These are phyloP conservation scores for Trypanosoma melophagium DNA, from an alignment of 208 protist species.

Conservation along the genomic window DNA sequence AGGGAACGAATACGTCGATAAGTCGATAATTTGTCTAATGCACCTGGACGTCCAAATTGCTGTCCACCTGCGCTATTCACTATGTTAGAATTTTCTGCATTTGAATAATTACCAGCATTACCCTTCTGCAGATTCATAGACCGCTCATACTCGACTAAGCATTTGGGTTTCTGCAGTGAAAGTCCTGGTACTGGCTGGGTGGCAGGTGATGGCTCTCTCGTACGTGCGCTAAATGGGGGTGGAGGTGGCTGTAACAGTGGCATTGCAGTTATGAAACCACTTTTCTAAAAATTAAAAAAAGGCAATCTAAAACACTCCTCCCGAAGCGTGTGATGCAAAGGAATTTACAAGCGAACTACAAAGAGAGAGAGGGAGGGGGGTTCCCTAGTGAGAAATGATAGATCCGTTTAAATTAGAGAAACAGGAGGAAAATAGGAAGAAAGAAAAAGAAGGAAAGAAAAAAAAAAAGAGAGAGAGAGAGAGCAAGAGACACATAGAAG, in stretches of 20 bases:
- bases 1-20: constrained; percentile 21
- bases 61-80: neutral
- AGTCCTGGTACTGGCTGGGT: neutral
- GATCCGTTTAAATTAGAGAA: neutral
- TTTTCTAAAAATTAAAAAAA: constrained; percentile 1
- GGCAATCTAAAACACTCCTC: neutral
- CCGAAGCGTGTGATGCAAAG: too few species aligned
- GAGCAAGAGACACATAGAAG: constrained; percentile 6
- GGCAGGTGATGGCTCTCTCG: constrained; percentile 7
- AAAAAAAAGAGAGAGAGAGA: neutral
- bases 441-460: constrained; percentile 19
- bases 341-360: neutral
- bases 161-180: constrained; percentile 13
- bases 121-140: neutral
- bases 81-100: neutral
- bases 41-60: neutral
- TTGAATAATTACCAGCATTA: neutral
- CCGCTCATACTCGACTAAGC: constrained; percentile 9
- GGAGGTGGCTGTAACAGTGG: neutral
- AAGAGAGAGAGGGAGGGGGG: neutral
- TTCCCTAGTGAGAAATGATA: neutral
- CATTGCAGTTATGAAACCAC: neutral
- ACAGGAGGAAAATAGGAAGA: constrained; percentile 8
- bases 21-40: constrained; percentile 18
- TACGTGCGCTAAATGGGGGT: neutral